A percentile compares a stretch with the other conserved stretches of the same genome.
Conservation (phyloP, 192 early-diverging fungal species). For the Lunasporangiospora selenospora region DNA sequence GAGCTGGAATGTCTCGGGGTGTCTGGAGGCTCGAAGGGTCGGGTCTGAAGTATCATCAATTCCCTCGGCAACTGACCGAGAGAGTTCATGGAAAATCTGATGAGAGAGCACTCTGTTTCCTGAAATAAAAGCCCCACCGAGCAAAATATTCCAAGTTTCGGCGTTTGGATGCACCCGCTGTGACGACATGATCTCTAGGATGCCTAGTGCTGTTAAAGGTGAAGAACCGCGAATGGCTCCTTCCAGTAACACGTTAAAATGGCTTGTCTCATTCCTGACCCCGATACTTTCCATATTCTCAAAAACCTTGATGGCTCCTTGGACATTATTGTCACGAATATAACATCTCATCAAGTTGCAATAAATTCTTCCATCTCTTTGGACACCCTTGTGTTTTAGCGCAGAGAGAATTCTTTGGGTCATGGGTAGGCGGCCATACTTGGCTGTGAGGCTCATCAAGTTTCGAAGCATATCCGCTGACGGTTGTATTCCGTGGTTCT, state of each 20-base stretch:
- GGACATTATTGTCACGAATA: slow-evolving; percentile 20
- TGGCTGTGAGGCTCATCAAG: slow-evolving; percentile 13
- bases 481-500: slow-evolving; percentile 26
- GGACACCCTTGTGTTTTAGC: slow-evolving; percentile 16
- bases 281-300: slow-evolving; percentile 17
- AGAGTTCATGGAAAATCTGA: slow-evolving; percentile 22
- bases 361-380: slow-evolving; percentile 15
- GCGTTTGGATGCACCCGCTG: slow-evolving; percentile 16
- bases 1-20: slow-evolving; percentile 20
- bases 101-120: slow-evolving; percentile 7
- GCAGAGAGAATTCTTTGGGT: slow-evolving; percentile 25
- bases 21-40: slow-evolving; percentile 16
- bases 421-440: slow-evolving; percentile 32
- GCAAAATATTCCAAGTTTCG: slow-evolving; percentile 31
- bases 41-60: slow-evolving; percentile 5
- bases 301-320: slow-evolving; percentile 31
- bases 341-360: slow-evolving; percentile 30
- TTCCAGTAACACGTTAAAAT: slow-evolving; percentile 38
- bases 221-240: slow-evolving; percentile 19
- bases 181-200: slow-evolving; percentile 37
- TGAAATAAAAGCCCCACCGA: slow-evolving; percentile 13
- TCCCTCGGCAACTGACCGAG: slow-evolving; percentile 12
- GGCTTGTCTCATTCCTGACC: slow-evolving; percentile 4
- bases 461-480: slow-evolving; percentile 13
- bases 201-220: slow-evolving; percentile 17